These are phyloP conservation scores for Pseudogymnoascus sp. DNA, from an alignment of 2,329 filamentous ascomycete species.

Conservation along the genomic window DNA sequence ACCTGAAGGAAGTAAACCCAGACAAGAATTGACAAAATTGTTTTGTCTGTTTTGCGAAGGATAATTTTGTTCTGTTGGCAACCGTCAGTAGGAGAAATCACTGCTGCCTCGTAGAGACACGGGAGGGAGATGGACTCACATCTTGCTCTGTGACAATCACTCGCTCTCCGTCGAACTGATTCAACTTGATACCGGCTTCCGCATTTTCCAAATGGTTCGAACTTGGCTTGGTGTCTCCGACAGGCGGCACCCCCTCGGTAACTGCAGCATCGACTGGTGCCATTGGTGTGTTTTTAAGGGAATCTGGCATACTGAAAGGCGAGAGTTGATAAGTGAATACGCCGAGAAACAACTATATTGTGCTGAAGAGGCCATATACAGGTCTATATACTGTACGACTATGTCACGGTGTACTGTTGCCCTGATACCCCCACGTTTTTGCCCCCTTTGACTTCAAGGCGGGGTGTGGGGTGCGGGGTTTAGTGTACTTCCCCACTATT, in stretches of 20 bases:
- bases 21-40: slow-evolving; percentile 28
- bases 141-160: slow-evolving; percentile 1
- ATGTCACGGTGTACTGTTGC: not conserved
- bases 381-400: not conserved
- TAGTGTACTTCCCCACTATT: not conserved
- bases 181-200: not conserved
- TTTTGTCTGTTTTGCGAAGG: slow-evolving; percentile 9
- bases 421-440: not conserved
- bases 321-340: not conserved
- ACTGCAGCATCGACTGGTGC: not conserved
- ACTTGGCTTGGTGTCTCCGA: not conserved
- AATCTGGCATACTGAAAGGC: no score
- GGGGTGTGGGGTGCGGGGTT: not conserved
- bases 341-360: not conserved
- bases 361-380: not conserved
- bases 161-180: not conserved
- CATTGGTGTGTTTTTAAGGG: not conserved
- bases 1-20: slow-evolving; percentile 40
- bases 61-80: not conserved
- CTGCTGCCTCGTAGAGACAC: not conserved
- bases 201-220: not conserved
- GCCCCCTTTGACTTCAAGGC: not conserved
- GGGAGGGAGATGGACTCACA: not conserved
- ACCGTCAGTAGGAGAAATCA: not conserved
- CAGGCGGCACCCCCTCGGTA: not conserved